phyloP scores from a whole-genome alignment of 2,329 filamentous ascomycete species.

The Penicillium decumbens region DNA sequence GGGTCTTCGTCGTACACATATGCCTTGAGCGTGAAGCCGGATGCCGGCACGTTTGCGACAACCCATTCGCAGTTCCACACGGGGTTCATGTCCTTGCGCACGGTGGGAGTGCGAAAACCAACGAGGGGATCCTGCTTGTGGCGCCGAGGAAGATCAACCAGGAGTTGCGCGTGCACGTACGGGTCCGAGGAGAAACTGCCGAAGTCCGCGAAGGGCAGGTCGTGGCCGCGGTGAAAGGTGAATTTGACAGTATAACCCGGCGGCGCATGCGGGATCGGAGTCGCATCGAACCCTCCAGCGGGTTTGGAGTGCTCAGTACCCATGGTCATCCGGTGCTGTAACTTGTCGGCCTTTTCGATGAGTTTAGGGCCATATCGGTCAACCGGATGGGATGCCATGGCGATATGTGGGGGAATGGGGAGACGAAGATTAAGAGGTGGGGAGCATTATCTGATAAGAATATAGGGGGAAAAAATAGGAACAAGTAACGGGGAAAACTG shows the following conservation, averaged over 20 bases:
- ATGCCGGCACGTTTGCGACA: constrained; percentile 76
- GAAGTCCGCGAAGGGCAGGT: constrained; percentile 79
- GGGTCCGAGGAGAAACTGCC: constrained; percentile 75
- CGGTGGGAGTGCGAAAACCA: constrained; percentile 68
- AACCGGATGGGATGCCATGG: constrained; percentile 22
- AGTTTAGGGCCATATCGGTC: constrained; percentile 39
- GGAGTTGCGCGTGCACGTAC: constrained; percentile 72
- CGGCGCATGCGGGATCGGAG: constrained; percentile 67
- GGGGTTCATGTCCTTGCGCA: constrained; percentile 67
- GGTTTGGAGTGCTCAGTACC: constrained; percentile 43
- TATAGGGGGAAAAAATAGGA: neutral
- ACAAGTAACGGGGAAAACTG: neutral
- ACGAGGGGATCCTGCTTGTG: constrained; percentile 83
- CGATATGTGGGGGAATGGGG: constrained; percentile 6
- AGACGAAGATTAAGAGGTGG: constrained; percentile 1
- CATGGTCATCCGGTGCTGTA: constrained; percentile 34
- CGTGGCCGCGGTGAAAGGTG: constrained; percentile 73
- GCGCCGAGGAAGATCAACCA: constrained; percentile 62
- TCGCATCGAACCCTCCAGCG: constrained; percentile 73
- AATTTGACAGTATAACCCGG: constrained; percentile 81
- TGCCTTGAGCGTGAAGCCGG: constrained; percentile 79
- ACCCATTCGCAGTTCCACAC: constrained; percentile 82
- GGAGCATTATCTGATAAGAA: constrained; percentile 1
- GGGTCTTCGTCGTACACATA: constrained; percentile 87
- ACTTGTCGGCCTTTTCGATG: constrained; percentile 37